Conservation (phyloP, 225 moss, liverwort and hornwort species). For the Straminergon stramineum region DNA sequence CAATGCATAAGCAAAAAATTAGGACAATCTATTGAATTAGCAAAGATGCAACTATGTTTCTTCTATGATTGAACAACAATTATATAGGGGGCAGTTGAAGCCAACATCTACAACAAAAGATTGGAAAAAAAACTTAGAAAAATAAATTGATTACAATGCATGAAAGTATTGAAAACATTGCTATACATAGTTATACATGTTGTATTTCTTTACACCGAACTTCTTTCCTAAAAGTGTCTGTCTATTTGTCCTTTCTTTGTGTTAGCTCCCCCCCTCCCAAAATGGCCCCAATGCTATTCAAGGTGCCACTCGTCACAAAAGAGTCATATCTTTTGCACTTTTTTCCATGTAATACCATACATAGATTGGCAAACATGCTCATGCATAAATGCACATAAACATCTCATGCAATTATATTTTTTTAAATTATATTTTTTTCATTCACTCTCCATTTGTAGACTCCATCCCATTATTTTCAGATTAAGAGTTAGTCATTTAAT, state of each 20-base stretch:
- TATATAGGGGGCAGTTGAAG: neutral
- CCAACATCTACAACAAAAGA: neutral
- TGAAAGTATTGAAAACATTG: neutral
- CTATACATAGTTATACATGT: neutral
- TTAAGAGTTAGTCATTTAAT: neutral
- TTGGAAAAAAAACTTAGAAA: neutral
- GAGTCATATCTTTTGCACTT: neutral
- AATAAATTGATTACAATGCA: neutral
- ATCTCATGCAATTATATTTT: neutral
- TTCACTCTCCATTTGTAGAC: neutral
- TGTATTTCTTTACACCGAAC: fast-evolving
- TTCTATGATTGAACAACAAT: neutral
- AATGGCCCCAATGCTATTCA: neutral
- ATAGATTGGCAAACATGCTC: neutral
- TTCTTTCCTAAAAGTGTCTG: neutral
- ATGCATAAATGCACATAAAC: neutral
- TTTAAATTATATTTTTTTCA: neutral
- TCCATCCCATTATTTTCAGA: neutral
- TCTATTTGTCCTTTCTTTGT: neutral
- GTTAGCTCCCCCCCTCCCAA: neutral
- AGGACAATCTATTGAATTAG: too few species aligned
- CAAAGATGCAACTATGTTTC: fast-evolving
- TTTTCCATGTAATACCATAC: neutral
- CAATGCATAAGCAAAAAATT: neutral
- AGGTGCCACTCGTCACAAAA: fast-evolving